Conservation (phyloP, 345 rosid species). For the Acer saccharum region DNA sequence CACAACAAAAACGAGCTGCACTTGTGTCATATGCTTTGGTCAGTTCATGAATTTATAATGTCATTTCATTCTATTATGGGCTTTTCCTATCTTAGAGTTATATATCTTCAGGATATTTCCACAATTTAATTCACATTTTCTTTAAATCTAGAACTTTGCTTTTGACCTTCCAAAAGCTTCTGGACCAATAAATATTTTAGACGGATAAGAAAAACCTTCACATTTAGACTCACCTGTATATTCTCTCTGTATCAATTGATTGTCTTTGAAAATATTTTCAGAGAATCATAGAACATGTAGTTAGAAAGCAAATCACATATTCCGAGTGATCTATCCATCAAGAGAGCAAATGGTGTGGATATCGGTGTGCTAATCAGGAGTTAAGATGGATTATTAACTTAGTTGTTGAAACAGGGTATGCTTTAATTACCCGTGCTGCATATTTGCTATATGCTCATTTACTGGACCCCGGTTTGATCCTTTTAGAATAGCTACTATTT, state of each 20-base stretch:
- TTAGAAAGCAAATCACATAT: not conserved
- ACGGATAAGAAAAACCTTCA: not conserved
- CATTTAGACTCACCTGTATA: not conserved
- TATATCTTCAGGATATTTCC: not conserved
- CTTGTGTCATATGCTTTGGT: not conserved
- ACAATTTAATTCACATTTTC: not conserved
- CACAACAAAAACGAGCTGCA: not conserved
- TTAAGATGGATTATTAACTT: slow-evolving; percentile 8
- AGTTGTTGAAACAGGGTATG: not conserved
- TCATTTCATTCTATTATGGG: not conserved
- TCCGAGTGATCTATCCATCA: not conserved
- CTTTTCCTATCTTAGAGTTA: not conserved
- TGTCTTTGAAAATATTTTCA: not conserved
- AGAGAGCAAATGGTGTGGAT: not conserved
- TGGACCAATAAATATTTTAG: not conserved
- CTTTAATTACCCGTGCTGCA: not conserved
- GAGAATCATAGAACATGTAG: slow-evolving; percentile 6
- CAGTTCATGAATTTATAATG: not conserved
- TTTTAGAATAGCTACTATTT: not conserved
- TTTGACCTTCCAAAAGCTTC: not conserved
- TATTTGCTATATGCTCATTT: not conserved
- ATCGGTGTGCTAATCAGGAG: not conserved
- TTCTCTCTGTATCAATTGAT: not conserved
- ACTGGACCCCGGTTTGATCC: not conserved
- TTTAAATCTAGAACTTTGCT: not conserved